A percentile compares a stretch with the other conserved stretches of the same genome.
Evolutionary conservation across 345 rosid genomes (phyloP).

Genomic region (Bruguiera parviflora): DNA sequence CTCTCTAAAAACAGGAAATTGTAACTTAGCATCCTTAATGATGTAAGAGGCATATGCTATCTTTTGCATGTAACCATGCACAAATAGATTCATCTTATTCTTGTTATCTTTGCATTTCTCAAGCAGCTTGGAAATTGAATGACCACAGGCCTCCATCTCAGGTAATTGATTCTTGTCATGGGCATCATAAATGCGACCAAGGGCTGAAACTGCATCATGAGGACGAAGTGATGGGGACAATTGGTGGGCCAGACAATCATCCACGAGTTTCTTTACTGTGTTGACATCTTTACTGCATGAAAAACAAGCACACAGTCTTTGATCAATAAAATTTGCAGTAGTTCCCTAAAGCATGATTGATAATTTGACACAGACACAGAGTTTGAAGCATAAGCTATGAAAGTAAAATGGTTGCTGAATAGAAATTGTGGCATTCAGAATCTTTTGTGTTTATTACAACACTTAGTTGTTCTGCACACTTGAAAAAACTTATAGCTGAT

Average conservation of each 20-base stretch:
- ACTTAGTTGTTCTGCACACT: not conserved
- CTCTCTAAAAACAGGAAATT: conserved; percentile 93
- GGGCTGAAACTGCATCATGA: conserved; percentile 98
- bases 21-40: conserved; percentile 84
- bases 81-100: conserved; percentile 82
- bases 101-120: conserved; percentile 70
- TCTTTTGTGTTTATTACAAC: not conserved
- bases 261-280: conserved; percentile 91
- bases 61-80: conserved; percentile 83
- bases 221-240: conserved; percentile 90
- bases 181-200: conserved; percentile 97
- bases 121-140: conserved; percentile 58
- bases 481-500: not conserved
- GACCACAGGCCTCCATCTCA: conserved; percentile 64
- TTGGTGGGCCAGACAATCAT: conserved; percentile 81
- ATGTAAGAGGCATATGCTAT: conserved; percentile 55
- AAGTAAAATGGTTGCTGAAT: not conserved
- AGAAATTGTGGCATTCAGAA: not conserved
- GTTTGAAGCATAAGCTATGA: not conserved
- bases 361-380: not conserved
- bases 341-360: not conserved
- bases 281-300: conserved; percentile 88
- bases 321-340: conserved; percentile 18
- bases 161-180: conserved; percentile 93
- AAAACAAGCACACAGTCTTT: conserved; percentile 20